phyloP scores from a whole-genome alignment of 768 basidiomycete species.

The Rhodotorula taiwanensis region DNA sequence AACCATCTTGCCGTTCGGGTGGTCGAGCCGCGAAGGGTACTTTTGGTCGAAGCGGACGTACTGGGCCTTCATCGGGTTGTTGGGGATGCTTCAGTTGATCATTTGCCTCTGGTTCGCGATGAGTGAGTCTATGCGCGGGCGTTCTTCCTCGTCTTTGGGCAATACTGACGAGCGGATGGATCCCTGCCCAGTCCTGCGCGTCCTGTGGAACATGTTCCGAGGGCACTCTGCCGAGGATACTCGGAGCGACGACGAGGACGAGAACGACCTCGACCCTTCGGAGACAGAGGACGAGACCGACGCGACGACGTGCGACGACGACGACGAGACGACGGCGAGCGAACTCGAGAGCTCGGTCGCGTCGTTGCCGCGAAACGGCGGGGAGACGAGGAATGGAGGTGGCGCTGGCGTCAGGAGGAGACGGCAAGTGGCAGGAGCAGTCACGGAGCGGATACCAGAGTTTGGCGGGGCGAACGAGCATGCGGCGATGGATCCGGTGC shows the following conservation, averaged over 20 bases:
- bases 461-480: no score
- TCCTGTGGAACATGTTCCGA: constrained; percentile 71
- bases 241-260: constrained; percentile 71
- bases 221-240: constrained; percentile 73
- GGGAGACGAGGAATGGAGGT: no score
- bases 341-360: no score
- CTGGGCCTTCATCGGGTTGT: constrained; percentile 50
- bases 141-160: no score
- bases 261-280: constrained; percentile 15
- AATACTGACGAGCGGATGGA: no score
- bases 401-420: no score
- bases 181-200: constrained; percentile 53
- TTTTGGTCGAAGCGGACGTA: constrained; percentile 54
- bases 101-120: constrained; percentile 28
- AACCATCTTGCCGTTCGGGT: constrained; percentile 52
- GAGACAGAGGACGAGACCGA: no score
- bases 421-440: no score
- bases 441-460: no score
- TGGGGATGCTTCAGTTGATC: constrained; percentile 44
- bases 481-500: no score
- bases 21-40: constrained; percentile 56
- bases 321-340: constrained; percentile 1
- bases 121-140: no score
- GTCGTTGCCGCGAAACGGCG: not conserved
- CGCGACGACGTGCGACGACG: no score